These are phyloP conservation scores for Carex sylvatica DNA, from an alignment of 202 grass and related monocot genomes.

Conservation along the genomic window DNA sequence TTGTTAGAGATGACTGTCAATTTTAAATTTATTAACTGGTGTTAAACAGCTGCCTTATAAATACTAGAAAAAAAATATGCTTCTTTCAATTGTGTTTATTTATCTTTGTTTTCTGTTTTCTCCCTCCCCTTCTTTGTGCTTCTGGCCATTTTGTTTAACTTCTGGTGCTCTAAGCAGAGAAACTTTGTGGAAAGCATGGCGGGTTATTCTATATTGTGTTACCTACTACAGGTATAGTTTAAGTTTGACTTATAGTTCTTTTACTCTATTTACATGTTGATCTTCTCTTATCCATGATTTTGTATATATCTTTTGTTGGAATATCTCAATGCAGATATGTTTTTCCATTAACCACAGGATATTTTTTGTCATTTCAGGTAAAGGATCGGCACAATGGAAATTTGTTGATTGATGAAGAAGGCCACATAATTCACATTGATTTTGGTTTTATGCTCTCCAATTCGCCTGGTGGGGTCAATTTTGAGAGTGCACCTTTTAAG, in stretches of 20 bases:
- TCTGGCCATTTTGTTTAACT: conserved; percentile 16
- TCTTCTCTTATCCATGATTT: neutral
- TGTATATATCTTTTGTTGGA: neutral
- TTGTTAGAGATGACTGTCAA: neutral
- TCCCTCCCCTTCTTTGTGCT: neutral
- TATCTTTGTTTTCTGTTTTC: neutral
- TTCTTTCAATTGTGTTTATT: conserved; percentile 5
- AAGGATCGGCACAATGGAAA: conserved; percentile 99
- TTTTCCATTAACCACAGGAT: conserved; percentile 17
- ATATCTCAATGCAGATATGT: neutral
- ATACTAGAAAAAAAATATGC: neutral
- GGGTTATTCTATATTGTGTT: conserved; percentile 93
- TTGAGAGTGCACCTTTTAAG: conserved; percentile 99
- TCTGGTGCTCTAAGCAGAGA: conserved; percentile 56
- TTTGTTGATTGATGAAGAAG: conserved; percentile 95
- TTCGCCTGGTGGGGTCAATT: conserved; percentile 97
- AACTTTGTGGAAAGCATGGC: conserved; percentile 99
- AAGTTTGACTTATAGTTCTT: conserved; percentile 23
- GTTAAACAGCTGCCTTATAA: conserved; percentile 4
- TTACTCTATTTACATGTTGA: conserved; percentile 6
- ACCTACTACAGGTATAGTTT: conserved; percentile 78
- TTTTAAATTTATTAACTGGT: neutral
- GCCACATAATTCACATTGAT: conserved; percentile 99
- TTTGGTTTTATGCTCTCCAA: conserved; percentile 99
- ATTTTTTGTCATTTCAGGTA: conserved; percentile 42